These are phyloP conservation scores for Fusarium incarnatum DNA, from an alignment of 2,329 filamentous ascomycete genomes.

Conservation along the genomic window DNA sequence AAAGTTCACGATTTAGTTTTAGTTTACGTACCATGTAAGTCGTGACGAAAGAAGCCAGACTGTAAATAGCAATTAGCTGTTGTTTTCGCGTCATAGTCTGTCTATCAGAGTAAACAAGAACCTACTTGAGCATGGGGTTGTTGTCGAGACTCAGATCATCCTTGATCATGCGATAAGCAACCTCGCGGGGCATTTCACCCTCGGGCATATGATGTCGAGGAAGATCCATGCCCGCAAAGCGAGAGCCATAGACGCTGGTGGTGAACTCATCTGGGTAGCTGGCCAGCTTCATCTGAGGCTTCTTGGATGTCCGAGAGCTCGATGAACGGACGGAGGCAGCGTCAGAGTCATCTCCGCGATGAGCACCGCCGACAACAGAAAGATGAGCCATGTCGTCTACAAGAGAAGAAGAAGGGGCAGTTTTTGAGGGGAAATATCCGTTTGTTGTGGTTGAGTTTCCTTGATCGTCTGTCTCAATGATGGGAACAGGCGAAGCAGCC, in stretches of 20 bases:
- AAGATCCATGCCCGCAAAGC: slow-evolving; percentile 83
- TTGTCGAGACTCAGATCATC: slow-evolving; percentile 93
- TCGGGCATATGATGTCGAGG: slow-evolving; percentile 90
- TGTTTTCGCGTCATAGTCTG: background rate
- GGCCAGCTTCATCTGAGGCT: slow-evolving; percentile 59
- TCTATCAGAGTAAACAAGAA: slow-evolving; percentile 1
- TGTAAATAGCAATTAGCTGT: slow-evolving; percentile 50
- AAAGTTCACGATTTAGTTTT: slow-evolving; percentile 5
- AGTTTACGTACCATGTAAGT: slow-evolving; percentile 83
- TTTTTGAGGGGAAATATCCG: slow-evolving; percentile 44
- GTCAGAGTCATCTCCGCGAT: slow-evolving; percentile 44
- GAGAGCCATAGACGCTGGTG: slow-evolving; percentile 88
- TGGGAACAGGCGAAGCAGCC: slow-evolving; percentile 44
- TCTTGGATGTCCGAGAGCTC: slow-evolving; percentile 41
- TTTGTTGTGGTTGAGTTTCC: slow-evolving; percentile 44
- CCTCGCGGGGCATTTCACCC: slow-evolving; percentile 86
- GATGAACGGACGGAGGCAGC: slow-evolving; percentile 44
- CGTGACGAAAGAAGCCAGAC: slow-evolving; percentile 91
- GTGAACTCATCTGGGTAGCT: slow-evolving; percentile 71
- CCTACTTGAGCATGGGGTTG: slow-evolving; percentile 86
- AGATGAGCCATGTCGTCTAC: slow-evolving; percentile 64
- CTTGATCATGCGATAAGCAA: slow-evolving; percentile 98
- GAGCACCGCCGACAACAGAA: slow-evolving; percentile 56
- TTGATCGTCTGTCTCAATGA: slow-evolving; percentile 50
- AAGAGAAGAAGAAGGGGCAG: slow-evolving; percentile 30